Conservation (phyloP, 192 early-diverging fungal genomes). For the Dissophora ornata region DNA sequence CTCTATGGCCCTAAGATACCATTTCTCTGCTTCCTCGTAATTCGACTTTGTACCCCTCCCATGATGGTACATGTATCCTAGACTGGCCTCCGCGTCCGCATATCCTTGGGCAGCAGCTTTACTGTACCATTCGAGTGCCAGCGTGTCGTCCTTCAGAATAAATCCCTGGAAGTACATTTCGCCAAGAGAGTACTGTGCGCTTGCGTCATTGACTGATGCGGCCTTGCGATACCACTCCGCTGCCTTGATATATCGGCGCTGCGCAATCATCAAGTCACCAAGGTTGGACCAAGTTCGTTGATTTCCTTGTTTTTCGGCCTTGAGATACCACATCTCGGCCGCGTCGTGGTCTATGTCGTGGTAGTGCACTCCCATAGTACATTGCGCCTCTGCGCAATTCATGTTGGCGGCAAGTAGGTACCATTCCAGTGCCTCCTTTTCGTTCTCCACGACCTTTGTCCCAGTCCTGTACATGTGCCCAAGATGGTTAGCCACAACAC, state of each 20-base stretch:
- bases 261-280: neutral
- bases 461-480: neutral
- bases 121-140: constrained; percentile 4
- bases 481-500: neutral
- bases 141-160: neutral
- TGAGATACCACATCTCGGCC: constrained; percentile 1
- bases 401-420: constrained; percentile 1
- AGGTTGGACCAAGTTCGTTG: constrained; percentile 4
- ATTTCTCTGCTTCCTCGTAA: neutral
- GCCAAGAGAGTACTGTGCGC: constrained; percentile 9
- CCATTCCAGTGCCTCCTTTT: neutral
- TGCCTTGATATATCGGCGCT: constrained; percentile 1
- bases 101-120: constrained; percentile 17
- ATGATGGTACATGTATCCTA: constrained; percentile 1
- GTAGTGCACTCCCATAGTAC: constrained; percentile 2
- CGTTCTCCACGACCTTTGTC: neutral
- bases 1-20: neutral
- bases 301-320: constrained; percentile 8
- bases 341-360: constrained; percentile 3
- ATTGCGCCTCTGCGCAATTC: neutral
- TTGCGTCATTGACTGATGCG: neutral
- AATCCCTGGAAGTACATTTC: constrained; percentile 8
- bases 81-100: constrained; percentile 1
- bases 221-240: constrained; percentile 3
- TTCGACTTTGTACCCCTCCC: neutral